Base-by-base conservation (phyloP, 2,329 filamentous ascomycete species). In the Pseudogymnoascus sp. region DNA sequence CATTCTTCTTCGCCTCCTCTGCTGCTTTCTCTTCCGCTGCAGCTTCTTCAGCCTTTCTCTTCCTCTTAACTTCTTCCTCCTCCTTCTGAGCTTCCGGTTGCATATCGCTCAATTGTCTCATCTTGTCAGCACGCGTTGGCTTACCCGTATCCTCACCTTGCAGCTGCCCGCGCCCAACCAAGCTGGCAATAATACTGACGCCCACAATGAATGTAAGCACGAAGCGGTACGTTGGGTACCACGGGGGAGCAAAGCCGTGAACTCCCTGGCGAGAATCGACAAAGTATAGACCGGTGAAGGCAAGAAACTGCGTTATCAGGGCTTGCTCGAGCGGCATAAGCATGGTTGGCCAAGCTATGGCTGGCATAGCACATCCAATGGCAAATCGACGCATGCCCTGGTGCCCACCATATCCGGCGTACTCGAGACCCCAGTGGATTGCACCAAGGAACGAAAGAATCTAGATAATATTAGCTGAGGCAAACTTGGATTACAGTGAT, bases 381-480 rank as follows among this genome's bases (percentile, higher is more conserved):
- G 84, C 84, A 72, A 96, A 97, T 64, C 92, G 88, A 68, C 84
- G 85, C 68, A 88, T 90, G 60, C 90, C 88, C 62, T 89, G 86
- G 64, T 81, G 68, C 70, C 83, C 75, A 74, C 86, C 76, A 73
- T 80, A 86, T 77, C 82, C 82, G 58, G 89, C 89, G 73, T 87
- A 95, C 75, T 96, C 91, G 15, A 96, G 80, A 61, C 92, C 92
- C 93, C 83, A 97, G 75, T 97, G 93, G 69, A 96, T 86, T 35
- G 92, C 92, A 47, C 93, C 93, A 1, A 97, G 83, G 80, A 96
- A 97, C 28, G 91, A 96, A 68, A 96, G 89, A 69, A 96, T 94
- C 85, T 88, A 50, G 61, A 9, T 14, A 25, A 15, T 1, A 39
- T 36, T 25, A 39, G 47, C 6, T 53, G 66, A 12, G 7, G 30